Base-by-base conservation (phyloP, 23 red algal genomes). In the Chondrus crispus region DNA sequence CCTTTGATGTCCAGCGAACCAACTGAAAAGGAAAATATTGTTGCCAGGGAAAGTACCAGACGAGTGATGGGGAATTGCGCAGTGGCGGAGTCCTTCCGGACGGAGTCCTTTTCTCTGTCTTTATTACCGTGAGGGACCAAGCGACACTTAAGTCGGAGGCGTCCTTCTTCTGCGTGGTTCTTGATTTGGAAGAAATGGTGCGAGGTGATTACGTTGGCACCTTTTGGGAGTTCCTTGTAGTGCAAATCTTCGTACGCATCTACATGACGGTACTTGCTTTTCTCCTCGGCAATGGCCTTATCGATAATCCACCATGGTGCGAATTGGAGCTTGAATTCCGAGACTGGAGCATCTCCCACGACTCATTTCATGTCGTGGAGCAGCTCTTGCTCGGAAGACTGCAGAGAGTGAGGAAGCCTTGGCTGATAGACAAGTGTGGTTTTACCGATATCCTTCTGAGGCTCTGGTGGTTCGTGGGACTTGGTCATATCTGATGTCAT, bases 111-210 rank as follows among this genome's bases (percentile, higher is more conserved):
- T 3, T 86, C 57, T 19, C 51, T 86, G 42, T 88, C 84, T 73
- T 28, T 32, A 45, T 53, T 88, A 0, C 84, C 84, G 24, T 88
- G 35, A 4, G 84, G 43, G 19, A 72, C 35, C 7, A 88, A 36
- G 28, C 43, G 7, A 24, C 64, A 74, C 19, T 74, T 73, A 0
- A 88, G 64, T 5, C 47, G 28, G 3, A 88, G 1, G 3, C 11
- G 24, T 7, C 47, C 84, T 11, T 19, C n/a, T 36, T 74, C 26
- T 24, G 51, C 64, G 3, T 71, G 42, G 16, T 24, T 24, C 39
- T 74, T 42, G 40, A 74, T 16, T 5, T 74, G 38, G 20, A 88
- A 75, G 68, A 74, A 88, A 45, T 88, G 63, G 54, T 88, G 84
- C 5, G 84, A 60, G 4, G 64, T 45, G 6, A 88, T 33, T 3